Conservation (phyloP, 257 asterid species). For the Mitragyna speciosa region DNA sequence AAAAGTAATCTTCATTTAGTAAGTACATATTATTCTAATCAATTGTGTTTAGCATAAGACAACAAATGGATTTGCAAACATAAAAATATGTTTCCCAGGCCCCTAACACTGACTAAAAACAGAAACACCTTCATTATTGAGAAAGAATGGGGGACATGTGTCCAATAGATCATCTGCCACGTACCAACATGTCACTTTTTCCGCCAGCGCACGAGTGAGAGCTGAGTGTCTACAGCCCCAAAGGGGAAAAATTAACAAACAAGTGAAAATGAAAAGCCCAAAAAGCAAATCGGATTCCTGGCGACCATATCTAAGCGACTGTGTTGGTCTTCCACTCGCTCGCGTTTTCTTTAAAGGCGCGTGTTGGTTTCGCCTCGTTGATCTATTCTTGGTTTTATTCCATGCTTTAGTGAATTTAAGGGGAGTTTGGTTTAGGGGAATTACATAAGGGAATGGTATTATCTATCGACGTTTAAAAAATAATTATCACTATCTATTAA, state of each 20-base stretch:
- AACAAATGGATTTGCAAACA: constrained; percentile 17
- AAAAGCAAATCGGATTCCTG: constrained; percentile 17
- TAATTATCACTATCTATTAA: too few relatives aligned
- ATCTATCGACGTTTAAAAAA: too few relatives aligned
- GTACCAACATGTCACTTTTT: constrained; percentile 11
- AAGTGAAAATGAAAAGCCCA: background rate
- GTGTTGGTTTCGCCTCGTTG: background rate
- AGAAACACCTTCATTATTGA: background rate
- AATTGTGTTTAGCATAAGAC: constrained; percentile 1
- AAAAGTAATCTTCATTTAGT: background rate
- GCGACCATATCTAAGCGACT: constrained; percentile 3
- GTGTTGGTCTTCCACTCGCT: background rate
- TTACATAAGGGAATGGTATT: too few relatives aligned
- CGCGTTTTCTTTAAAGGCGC: background rate
- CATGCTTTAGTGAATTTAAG: too few relatives aligned
- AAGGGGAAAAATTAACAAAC: background rate
- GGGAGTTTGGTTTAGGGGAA: too few relatives aligned
- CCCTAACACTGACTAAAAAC: constrained; percentile 30
- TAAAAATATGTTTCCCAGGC: constrained; percentile 32
- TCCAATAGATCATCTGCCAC: constrained; percentile 19
- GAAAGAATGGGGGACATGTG: constrained; percentile 22
- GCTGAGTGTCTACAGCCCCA: background rate
- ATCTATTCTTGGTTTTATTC: too few relatives aligned
- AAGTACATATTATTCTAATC: background rate
- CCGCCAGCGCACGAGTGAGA: constrained; percentile 21